phyloP scores from a whole-genome alignment of 305 asterid genomes.

The Salvia sclarea region DNA sequence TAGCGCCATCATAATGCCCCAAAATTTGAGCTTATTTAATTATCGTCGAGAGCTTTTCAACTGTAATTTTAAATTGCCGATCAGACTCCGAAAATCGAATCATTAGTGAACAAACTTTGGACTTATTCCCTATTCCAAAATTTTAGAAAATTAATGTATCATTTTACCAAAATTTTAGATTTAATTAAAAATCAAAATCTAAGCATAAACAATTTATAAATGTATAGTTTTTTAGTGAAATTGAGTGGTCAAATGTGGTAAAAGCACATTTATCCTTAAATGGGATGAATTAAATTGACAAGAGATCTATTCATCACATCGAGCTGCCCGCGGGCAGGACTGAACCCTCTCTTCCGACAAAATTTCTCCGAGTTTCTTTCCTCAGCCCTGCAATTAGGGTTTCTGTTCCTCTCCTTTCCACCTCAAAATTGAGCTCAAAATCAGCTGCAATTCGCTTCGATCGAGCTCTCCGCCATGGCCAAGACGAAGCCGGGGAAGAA shows the following conservation, averaged over 20 bases:
- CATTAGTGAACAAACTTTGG: too few species aligned
- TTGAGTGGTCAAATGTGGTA: background rate
- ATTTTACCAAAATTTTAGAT: too few species aligned
- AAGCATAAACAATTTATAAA: too few species aligned
- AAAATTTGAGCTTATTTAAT: too few species aligned
- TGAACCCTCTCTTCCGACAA: constrained; percentile 46
- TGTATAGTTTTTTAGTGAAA: background rate
- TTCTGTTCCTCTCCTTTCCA: constrained; percentile 28
- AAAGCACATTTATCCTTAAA: background rate
- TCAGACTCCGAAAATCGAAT: too few species aligned
- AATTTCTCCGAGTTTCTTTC: constrained; percentile 32
- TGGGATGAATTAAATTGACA: background rate
- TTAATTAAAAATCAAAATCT: too few species aligned
- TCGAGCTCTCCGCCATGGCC: constrained; percentile 42
- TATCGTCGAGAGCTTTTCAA: too few species aligned
- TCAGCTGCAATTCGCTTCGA: constrained; percentile 14
- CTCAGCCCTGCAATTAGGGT: constrained; percentile 39
- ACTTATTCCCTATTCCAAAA: too few species aligned
- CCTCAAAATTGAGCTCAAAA: background rate
- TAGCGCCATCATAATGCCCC: too few species aligned
- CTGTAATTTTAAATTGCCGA: too few species aligned
- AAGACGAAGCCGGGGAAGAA: constrained; percentile 73
- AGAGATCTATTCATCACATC: constrained; percentile 5
- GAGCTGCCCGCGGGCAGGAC: constrained; percentile 36
- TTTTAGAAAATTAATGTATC: too few species aligned